Evolutionary conservation across 1,284 basidiomycete species (phyloP), one percentile per base, ranked within the genome.

Genomic region (Cutaneotrichosporon cutaneum): DNA sequence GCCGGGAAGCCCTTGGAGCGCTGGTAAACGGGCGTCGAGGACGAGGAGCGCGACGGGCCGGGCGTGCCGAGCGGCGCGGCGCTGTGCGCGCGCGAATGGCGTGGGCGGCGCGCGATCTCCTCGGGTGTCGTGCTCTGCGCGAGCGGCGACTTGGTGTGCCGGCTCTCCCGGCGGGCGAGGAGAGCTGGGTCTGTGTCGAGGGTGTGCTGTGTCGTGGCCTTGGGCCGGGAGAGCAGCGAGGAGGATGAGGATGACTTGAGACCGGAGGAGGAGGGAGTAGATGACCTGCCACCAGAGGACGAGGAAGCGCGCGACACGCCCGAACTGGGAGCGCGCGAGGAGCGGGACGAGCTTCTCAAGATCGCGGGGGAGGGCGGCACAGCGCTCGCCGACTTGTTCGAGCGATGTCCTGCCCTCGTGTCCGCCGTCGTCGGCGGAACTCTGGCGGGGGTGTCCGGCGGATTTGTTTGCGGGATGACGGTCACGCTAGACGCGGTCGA

Each of bases 11-110:
- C 65, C 30, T 59, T 59, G 7, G 60, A 62, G 21, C 33, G 56
- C 30, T 47, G 47, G 18, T 33, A 26, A 7, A 26, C 54, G 24
- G 45, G 60, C 3, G 36, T 51, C 13, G 33, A 22, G 16, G 56
- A 39, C 22, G 52, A 36, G 36, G 13, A 68, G 55, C 27, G 56
- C 48, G 26, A 9, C 11, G 14, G 27, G 18, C 26, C 26, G 59
- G 13, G 71, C 5, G 47, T 35, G 35, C 44, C 7, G 9, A 51
- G 48, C 8, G 48, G 48, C 13, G 48, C 48, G 6, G 73, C 68
- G 0, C 71, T 72, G 51, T 72, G 72, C 1, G 74, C 72, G 22
- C 74, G 66, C 22, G 73, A 71, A 60, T 74, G 70, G 18, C 70
- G 61, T 2, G 70, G 69, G 30, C 70, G 69, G 7, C 68, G 64